Evolutionary conservation across 2,329 filamentous ascomycete genomes (phyloP).

Genomic region (Gaeumannomyces tritici): DNA sequence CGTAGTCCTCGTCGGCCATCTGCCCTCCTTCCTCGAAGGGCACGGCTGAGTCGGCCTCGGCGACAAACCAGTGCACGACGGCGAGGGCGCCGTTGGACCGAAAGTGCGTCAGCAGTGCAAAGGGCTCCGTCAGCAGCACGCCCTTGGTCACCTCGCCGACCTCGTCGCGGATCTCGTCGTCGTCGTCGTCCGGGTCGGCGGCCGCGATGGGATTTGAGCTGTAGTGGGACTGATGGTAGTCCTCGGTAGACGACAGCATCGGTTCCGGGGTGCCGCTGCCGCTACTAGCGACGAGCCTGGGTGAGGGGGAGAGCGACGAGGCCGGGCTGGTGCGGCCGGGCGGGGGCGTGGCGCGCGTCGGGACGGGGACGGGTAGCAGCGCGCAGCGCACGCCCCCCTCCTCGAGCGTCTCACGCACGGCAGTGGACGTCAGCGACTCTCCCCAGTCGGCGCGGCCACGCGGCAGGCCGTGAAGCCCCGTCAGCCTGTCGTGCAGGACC

Average conservation of each 20-base stretch:
- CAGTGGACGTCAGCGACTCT: slow-evolving; percentile 8
- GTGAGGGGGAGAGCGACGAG: not conserved
- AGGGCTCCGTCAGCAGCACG: slow-evolving; percentile 8
- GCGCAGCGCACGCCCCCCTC: slow-evolving; percentile 7
- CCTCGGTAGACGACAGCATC: not conserved
- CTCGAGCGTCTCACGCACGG: slow-evolving; percentile 11
- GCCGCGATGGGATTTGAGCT: not conserved
- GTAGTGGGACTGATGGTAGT: not conserved
- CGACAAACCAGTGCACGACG: slow-evolving; percentile 9
- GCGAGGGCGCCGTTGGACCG: slow-evolving; percentile 9
- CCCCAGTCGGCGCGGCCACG: slow-evolving; percentile 11
- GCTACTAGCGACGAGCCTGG: not conserved
- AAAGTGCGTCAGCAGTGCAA: slow-evolving; percentile 10
- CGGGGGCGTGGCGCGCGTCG: slow-evolving; percentile 7
- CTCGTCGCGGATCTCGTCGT: slow-evolving; percentile 1
- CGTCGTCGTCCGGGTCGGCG: not conserved
- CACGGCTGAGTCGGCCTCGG: slow-evolving; percentile 6
- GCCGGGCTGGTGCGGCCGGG: not conserved
- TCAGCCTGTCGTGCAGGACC: slow-evolving; percentile 5
- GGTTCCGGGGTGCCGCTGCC: not conserved
- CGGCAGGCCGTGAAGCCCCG: slow-evolving; percentile 7
- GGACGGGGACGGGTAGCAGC: slow-evolving; percentile 7
- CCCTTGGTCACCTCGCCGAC: slow-evolving; percentile 5
- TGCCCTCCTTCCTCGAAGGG: slow-evolving; percentile 1
- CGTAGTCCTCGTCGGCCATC: slow-evolving; percentile 9